Evolutionary conservation across 345 rosid genomes (phyloP).

Genomic region (Eucalyptus dawsonii): DNA sequence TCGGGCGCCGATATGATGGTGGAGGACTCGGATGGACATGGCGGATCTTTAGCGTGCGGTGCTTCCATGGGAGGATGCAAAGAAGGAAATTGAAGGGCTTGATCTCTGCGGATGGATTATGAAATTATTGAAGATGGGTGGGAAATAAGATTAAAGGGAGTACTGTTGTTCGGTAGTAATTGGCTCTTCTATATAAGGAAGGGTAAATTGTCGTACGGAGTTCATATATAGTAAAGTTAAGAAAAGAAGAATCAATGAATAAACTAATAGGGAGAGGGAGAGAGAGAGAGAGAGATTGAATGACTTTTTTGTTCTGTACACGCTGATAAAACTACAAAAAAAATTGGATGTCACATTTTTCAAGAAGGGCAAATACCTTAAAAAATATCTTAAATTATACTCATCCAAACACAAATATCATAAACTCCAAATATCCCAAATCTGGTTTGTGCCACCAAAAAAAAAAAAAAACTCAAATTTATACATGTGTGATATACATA

Average conservation of each 20-base stretch:
- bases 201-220: background rate
- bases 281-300: background rate
- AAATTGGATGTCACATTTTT: background rate
- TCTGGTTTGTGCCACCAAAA: rapidly evolving
- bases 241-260: background rate
- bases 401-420: background rate
- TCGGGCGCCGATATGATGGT: conserved; percentile 16
- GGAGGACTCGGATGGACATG: background rate
- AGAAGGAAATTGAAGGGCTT: background rate
- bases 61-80: background rate
- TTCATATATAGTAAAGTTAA: background rate
- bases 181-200: background rate
- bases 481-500: no score
- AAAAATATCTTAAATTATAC: no score
- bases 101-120: background rate
- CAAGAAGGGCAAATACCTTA: background rate
- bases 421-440: background rate
- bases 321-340: background rate
- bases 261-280: background rate
- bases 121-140: background rate
- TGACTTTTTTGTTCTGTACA: background rate
- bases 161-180: background rate
- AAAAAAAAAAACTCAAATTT: no score
- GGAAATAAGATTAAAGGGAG: background rate
- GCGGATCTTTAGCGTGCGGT: background rate